Evolutionary conservation across 257 asterid species (phyloP).

Genomic region (Solanum verrucosum): DNA sequence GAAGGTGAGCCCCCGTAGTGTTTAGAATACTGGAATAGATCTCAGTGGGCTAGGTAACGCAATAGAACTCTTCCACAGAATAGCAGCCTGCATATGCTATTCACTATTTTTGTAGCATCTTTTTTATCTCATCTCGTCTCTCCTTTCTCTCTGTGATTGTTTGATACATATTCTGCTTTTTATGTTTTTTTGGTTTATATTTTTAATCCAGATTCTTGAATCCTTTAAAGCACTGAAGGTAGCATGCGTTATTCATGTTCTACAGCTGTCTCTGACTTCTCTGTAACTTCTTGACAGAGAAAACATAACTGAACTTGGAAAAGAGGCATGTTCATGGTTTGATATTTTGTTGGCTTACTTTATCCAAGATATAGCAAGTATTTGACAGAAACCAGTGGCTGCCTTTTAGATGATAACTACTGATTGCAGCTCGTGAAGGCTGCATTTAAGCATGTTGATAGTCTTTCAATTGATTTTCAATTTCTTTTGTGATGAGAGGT

Average conservation of each 20-base stretch:
- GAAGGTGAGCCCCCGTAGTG: background rate
- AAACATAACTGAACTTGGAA: constrained; percentile 10
- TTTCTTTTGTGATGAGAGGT: constrained; percentile 57
- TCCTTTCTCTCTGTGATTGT: background rate
- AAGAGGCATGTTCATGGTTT: constrained; percentile 1
- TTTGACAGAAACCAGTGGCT: constrained; percentile 18
- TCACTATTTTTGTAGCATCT: background rate
- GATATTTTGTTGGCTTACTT: constrained; percentile 2
- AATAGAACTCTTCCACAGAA: background rate
- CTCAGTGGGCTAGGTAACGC: background rate
- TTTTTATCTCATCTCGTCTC: background rate
- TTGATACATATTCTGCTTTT: background rate
- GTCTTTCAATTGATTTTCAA: constrained; percentile 48
- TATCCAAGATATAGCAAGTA: constrained; percentile 18
- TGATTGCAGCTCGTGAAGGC: constrained; percentile 90
- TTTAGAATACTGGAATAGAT: background rate
- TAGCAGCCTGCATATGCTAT: background rate
- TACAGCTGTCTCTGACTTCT: constrained; percentile 7
- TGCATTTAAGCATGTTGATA: constrained; percentile 89
- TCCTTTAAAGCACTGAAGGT: background rate
- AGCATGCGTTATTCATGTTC: background rate
- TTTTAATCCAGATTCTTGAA: background rate
- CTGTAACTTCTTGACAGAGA: constrained; percentile 23
- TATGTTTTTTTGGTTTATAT: background rate
- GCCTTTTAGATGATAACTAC: constrained; percentile 54